Percentiles rank a stretch among this genome's conserved stretches.
These are phyloP conservation scores for Tagetes erecta DNA, from an alignment of 129 eudicot species.

Conservation along the genomic window DNA sequence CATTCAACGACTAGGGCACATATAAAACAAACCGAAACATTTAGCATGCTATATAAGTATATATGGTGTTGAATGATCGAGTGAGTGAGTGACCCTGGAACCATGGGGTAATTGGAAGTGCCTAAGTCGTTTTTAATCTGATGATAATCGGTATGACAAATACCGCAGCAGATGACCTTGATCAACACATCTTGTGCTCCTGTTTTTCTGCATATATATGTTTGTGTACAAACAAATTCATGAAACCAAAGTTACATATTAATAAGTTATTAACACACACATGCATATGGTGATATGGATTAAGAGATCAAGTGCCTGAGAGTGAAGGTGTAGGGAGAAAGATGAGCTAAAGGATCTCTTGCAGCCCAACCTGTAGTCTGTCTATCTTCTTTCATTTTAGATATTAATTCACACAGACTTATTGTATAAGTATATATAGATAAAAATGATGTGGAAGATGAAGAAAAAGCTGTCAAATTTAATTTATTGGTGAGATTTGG, in stretches of 20 bases:
- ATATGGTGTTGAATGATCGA: no score
- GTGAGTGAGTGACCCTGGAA: conserved; percentile 13
- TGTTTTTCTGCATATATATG: conserved; percentile 31
- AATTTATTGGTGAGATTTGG: no score
- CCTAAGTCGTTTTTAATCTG: conserved; percentile 42
- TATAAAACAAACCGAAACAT: no score
- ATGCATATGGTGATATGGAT: not conserved
- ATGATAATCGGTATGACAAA: conserved; percentile 53
- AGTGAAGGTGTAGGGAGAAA: conserved; percentile 72
- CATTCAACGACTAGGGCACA: no score
- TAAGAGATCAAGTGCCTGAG: conserved; percentile 52
- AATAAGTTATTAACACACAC: not conserved
- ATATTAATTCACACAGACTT: no score
- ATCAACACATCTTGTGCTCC: conserved; percentile 48
- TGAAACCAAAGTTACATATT: not conserved
- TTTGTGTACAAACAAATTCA: not conserved
- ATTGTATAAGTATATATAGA: no score
- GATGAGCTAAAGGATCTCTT: conserved; percentile 71
- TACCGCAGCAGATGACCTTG: conserved; percentile 48
- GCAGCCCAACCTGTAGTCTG: conserved; percentile 86
- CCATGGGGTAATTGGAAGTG: conserved; percentile 33
- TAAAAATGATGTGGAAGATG: no score
- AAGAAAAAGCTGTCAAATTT: no score
- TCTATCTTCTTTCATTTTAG: conserved; percentile 42
- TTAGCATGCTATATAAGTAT: no score